Evolutionary conservation across 179 eudicot genomes (phyloP).

Genomic region (Camellia oleifera): DNA sequence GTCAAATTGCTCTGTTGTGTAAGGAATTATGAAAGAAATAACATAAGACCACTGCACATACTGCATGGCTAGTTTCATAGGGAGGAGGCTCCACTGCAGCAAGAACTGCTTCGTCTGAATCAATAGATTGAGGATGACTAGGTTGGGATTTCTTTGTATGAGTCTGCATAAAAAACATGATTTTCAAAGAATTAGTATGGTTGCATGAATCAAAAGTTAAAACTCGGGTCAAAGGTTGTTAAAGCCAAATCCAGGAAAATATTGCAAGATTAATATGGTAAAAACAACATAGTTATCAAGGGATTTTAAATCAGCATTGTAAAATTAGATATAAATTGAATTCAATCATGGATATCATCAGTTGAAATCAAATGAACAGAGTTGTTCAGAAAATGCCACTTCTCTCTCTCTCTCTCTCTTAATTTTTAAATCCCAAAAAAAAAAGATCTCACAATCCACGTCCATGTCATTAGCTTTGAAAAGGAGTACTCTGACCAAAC

Average conservation of each 20-base stretch:
- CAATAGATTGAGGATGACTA: conserved; percentile 24
- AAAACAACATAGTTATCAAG: neutral
- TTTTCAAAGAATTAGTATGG: neutral
- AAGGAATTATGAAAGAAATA: neutral
- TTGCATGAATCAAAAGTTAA: neutral
- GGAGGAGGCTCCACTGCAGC: conserved; percentile 68
- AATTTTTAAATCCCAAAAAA: neutral
- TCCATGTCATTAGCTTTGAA: neutral
- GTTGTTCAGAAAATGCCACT: neutral
- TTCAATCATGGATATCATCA: neutral
- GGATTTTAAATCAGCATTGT: neutral
- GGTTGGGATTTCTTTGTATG: conserved; percentile 63
- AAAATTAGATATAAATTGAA: neutral
- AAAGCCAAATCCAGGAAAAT: neutral
- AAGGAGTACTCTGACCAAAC: neutral
- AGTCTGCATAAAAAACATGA: conserved; percentile 51
- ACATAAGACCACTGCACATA: conserved; percentile 29
- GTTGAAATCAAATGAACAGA: neutral
- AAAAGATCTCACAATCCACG: neutral
- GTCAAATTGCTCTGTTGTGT: conserved; percentile 6
- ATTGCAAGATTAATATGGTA: neutral
- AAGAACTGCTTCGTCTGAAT: conserved; percentile 42
- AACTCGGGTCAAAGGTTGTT: neutral
- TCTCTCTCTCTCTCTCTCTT: neutral
- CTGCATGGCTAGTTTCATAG: conserved; percentile 79